These are phyloP conservation scores for Lagerstroemia speciosa DNA, from an alignment of 345 rosid species.

Conservation along the genomic window DNA sequence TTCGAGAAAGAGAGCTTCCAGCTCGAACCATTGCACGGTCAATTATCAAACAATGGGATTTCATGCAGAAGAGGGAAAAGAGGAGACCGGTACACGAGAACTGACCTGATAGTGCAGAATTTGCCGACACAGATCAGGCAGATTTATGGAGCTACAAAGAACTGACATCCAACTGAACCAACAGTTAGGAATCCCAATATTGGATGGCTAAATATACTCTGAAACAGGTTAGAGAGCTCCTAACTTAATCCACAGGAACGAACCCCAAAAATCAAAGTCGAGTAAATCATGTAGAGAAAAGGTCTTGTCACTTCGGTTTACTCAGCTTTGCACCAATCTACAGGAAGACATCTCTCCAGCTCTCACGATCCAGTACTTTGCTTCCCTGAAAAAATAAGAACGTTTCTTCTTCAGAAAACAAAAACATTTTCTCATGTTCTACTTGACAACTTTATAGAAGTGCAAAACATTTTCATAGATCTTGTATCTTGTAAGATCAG, in stretches of 20 bases:
- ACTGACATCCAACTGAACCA: neutral
- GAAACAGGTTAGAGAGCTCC: neutral
- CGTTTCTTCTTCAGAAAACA: too few relatives aligned
- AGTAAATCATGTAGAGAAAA: too few relatives aligned
- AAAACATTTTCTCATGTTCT: too few relatives aligned
- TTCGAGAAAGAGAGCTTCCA: neutral
- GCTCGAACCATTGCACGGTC: neutral
- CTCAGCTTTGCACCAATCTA: neutral
- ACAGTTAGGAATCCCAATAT: neutral
- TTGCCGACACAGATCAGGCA: neutral
- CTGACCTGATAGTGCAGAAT: neutral
- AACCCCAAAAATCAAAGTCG: neutral
- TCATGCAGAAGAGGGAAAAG: neutral
- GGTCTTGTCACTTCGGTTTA: neutral
- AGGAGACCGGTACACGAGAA: neutral
- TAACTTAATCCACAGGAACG: neutral
- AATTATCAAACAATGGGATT: neutral
- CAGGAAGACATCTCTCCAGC: neutral
- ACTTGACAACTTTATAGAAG: too few relatives aligned
- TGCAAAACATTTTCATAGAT: too few relatives aligned
- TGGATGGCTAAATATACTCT: neutral
- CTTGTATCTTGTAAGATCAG: too few relatives aligned
- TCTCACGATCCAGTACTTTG: neutral
- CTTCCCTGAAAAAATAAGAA: neutral
- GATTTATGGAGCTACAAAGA: neutral